Evolutionary conservation across 192 early-diverging fungal genomes (phyloP).

Genomic region (Oehlia diaphana): DNA sequence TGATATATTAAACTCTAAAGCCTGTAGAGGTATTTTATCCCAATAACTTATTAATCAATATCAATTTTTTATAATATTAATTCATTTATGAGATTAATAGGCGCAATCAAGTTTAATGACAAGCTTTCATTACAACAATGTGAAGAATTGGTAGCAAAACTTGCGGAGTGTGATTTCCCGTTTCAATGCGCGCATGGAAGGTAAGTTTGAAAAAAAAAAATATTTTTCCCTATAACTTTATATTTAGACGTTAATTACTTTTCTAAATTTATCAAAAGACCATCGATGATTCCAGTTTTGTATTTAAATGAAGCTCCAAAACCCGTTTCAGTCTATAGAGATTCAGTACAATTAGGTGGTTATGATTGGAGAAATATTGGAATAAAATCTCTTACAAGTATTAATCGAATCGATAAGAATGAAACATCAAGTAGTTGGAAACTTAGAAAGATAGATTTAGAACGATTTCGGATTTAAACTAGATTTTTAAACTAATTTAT

Average conservation of each 20-base stretch:
- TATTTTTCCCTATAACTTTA: too few relatives aligned
- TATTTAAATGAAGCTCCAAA: slow-evolving; percentile 15
- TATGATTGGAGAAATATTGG: neutral
- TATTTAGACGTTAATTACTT: neutral
- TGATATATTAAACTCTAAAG: slow-evolving; percentile 73
- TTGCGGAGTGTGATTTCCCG: slow-evolving; percentile 59
- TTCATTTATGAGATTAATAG: slow-evolving; percentile 23
- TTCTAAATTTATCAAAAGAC: slow-evolving; percentile 12
- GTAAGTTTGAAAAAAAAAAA: neutral
- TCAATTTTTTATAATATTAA: neutral
- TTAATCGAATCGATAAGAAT: neutral
- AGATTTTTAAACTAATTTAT: neutral
- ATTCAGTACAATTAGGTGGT: neutral
- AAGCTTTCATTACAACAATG: slow-evolving; percentile 50
- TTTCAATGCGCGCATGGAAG: slow-evolving; percentile 67
- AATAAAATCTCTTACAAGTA: neutral
- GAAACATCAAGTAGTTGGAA: neutral
- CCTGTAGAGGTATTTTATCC: slow-evolving; percentile 54
- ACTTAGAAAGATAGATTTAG: neutral
- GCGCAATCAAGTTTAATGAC: slow-evolving; percentile 80
- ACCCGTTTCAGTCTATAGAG: neutral
- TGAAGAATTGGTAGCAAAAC: slow-evolving; percentile 46
- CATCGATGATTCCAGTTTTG: slow-evolving; percentile 27
- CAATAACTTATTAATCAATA: neutral
- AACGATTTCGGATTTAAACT: neutral